These are phyloP conservation scores for Solanum aculeatissimum DNA, from an alignment of 305 asterid genomes.

Conservation along the genomic window DNA sequence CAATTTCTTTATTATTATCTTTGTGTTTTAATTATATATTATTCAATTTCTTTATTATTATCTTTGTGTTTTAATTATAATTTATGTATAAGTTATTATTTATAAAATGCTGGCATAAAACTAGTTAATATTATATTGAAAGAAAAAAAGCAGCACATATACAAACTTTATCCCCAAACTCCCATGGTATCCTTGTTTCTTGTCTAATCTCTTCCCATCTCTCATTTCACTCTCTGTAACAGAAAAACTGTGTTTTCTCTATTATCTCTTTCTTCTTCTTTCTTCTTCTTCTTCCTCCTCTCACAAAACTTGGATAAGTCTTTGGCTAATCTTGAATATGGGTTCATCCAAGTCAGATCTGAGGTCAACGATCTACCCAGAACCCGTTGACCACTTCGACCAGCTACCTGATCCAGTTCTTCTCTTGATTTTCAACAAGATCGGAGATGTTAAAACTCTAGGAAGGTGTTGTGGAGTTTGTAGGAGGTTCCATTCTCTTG, in stretches of 20 bases:
- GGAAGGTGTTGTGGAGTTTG: slow-evolving; percentile 86
- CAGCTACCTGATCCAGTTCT: slow-evolving; percentile 61
- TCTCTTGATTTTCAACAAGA: slow-evolving; percentile 62
- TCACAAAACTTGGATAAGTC: background rate
- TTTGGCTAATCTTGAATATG: slow-evolving; percentile 12
- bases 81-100: too few species aligned
- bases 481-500: slow-evolving; percentile 58
- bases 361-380: slow-evolving; percentile 36
- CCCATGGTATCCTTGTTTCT: background rate
- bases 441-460: slow-evolving; percentile 78
- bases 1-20: too few species aligned
- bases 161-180: background rate
- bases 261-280: background rate
- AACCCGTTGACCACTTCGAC: slow-evolving; percentile 70
- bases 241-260: background rate
- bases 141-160: background rate
- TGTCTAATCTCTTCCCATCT: background rate
- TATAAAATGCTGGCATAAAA: background rate
- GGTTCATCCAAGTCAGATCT: slow-evolving; percentile 45
- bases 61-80: background rate
- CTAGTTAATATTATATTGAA: background rate
- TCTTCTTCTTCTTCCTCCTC: background rate
- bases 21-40: too few species aligned
- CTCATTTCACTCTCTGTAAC: background rate
- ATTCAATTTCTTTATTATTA: background rate